Percentiles rank a stretch among this genome's conserved stretches.
phyloP scores from a whole-genome alignment of 1,284 basidiomycete species.

The Fomes fomentarius region DNA sequence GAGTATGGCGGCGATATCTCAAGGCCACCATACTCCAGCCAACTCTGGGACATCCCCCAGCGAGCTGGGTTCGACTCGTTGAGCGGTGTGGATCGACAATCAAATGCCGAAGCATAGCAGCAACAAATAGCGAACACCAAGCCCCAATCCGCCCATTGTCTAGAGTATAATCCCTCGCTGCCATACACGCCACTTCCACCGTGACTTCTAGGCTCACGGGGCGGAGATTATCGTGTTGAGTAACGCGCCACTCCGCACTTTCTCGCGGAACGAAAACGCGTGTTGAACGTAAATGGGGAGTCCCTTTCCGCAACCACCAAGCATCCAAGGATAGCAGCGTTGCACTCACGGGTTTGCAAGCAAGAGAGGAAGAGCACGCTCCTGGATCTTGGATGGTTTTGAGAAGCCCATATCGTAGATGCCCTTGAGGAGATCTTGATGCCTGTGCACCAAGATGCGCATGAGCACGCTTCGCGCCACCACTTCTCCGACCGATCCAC shows the following conservation, averaged over 20 bases:
- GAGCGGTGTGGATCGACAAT: no score
- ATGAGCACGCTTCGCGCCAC: slow-evolving; percentile 2
- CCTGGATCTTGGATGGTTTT: slow-evolving; percentile 99
- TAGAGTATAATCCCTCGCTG: no score
- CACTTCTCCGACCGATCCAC: slow-evolving; percentile 33
- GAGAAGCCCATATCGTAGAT: slow-evolving; percentile 96
- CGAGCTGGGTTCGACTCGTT: no score
- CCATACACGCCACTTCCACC: no score
- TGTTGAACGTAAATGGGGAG: background rate
- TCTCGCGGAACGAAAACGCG: background rate
- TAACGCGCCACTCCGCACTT: background rate
- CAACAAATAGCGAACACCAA: no score
- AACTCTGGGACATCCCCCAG: no score
- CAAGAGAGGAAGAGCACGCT: slow-evolving; percentile 92
- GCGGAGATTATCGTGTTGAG: no score
- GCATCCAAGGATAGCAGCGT: background rate
- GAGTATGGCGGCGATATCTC: no score
- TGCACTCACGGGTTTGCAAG: slow-evolving; percentile 81
- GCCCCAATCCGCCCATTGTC: no score
- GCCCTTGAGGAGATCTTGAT: slow-evolving; percentile 92
- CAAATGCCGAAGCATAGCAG: no score
- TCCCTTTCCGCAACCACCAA: background rate
- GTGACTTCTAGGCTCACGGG: no score
- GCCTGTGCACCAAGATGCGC: slow-evolving; percentile 46
- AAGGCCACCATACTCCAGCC: no score